Conservation (phyloP, 1,139 yeast species). For the Blastobotrys persicus region DNA sequence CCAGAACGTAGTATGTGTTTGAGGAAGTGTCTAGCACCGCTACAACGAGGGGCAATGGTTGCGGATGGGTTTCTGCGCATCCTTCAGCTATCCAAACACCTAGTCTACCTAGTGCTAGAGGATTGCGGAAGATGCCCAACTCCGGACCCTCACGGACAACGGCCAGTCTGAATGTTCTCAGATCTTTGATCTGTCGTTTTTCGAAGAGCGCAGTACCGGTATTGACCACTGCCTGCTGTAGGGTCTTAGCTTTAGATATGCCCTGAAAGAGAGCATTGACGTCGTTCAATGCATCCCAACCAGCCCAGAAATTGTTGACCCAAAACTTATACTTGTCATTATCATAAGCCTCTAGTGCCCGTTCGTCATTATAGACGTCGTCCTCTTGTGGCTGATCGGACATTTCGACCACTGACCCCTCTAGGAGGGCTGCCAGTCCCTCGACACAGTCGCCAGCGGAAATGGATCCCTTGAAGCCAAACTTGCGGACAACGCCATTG, state of each 20-base stretch:
- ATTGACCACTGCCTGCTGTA: slow-evolving; percentile 81
- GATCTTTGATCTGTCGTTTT: slow-evolving; percentile 71
- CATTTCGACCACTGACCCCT: slow-evolving; percentile 34
- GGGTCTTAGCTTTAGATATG: slow-evolving; percentile 69
- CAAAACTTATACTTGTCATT: slow-evolving; percentile 62
- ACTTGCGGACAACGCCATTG: slow-evolving; percentile 82
- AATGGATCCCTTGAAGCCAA: slow-evolving; percentile 81
- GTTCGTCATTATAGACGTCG: slow-evolving; percentile 15
- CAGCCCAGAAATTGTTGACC: slow-evolving; percentile 89
- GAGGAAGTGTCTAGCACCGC: slow-evolving; percentile 77
- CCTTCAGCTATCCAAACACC: slow-evolving; percentile 93
- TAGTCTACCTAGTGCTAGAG: slow-evolving; percentile 74
- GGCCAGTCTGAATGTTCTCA: slow-evolving; percentile 78
- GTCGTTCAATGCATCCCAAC: slow-evolving; percentile 86
- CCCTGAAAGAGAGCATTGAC: slow-evolving; percentile 67
- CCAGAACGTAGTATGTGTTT: slow-evolving; percentile 84
- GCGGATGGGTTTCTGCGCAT: slow-evolving; percentile 74
- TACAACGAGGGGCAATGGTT: slow-evolving; percentile 74
- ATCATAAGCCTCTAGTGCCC: slow-evolving; percentile 25
- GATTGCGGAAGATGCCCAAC: slow-evolving; percentile 73
- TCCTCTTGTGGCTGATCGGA: slow-evolving; percentile 4
- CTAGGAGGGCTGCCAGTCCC: slow-evolving; percentile 78
- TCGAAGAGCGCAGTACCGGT: slow-evolving; percentile 90
- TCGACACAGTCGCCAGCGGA: slow-evolving; percentile 95
- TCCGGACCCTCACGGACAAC: slow-evolving; percentile 91